Conservation (phyloP, 345 rosid species). For the Eucalyptus brandiana region DNA sequence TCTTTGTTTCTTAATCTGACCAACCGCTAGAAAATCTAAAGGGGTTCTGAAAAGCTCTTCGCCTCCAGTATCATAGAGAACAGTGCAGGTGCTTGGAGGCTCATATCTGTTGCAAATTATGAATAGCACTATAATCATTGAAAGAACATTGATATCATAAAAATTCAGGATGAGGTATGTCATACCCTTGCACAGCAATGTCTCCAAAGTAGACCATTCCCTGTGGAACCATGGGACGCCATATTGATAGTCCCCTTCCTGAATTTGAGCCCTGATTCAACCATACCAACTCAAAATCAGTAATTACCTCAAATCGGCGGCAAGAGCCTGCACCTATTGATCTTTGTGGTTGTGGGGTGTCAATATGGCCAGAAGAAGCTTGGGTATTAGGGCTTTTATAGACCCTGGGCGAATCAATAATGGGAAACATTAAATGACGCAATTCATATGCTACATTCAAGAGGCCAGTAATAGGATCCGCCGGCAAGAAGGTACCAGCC, state of each 20-base stretch:
- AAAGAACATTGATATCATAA: background rate
- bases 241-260: conserved; percentile 70
- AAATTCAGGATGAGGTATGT: background rate
- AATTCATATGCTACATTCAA: conserved; percentile 67
- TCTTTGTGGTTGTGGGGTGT: conserved; percentile 11
- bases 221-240: conserved; percentile 76
- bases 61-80: conserved; percentile 54
- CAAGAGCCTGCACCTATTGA: conserved; percentile 32
- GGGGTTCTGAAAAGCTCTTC: conserved; percentile 62
- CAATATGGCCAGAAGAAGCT: conserved; percentile 17
- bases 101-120: conserved; percentile 49
- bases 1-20: conserved; percentile 74
- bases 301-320: conserved; percentile 62
- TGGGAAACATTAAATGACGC: conserved; percentile 51
- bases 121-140: background rate
- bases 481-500: conserved; percentile 81
- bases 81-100: conserved; percentile 74
- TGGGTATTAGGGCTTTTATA: conserved; percentile 15
- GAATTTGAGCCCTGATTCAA: conserved; percentile 67
- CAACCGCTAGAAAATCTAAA: conserved; percentile 60
- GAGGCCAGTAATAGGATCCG: conserved; percentile 43
- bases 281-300: conserved; percentile 83
- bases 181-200: conserved; percentile 89
- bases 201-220: conserved; percentile 95
- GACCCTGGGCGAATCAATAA: conserved; percentile 25